Evolutionary conservation across 1,284 basidiomycete genomes (phyloP).

Genomic region (Cutaneotrichosporon mucoides): DNA sequence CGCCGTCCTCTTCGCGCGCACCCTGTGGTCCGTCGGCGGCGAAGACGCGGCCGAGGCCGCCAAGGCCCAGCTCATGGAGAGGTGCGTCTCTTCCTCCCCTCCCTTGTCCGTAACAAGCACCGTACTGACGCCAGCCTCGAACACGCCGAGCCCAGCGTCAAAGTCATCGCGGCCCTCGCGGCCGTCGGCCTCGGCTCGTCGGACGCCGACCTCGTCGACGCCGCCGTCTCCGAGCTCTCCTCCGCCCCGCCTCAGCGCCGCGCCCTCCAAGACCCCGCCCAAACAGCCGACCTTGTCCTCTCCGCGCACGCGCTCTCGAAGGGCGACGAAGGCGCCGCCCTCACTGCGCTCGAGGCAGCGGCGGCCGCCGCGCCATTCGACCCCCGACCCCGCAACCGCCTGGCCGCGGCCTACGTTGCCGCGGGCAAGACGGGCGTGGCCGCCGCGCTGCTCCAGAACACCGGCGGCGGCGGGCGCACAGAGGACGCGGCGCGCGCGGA

Average conservation of each 20-base stretch:
- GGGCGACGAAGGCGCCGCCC: conserved; percentile 16
- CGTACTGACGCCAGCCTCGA: conserved; percentile 54
- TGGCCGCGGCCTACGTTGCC: conserved; percentile 26
- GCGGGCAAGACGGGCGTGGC: conserved; percentile 30
- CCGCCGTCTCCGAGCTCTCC: conserved; percentile 76
- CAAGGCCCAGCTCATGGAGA: conserved; percentile 75
- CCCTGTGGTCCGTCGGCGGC: conserved; percentile 72
- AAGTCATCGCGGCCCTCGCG: conserved; percentile 74
- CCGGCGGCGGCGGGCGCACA: background rate
- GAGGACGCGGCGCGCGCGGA: conserved; percentile 30
- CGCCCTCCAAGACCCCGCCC: conserved; percentile 28
- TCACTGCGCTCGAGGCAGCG: conserved; percentile 18
- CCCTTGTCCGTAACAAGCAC: too few species aligned
- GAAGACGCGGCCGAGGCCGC: conserved; percentile 71
- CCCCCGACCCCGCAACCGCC: conserved; percentile 17
- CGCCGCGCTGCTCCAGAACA: conserved; percentile 26
- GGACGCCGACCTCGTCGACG: conserved; percentile 77
- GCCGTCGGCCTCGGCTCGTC: conserved; percentile 77
- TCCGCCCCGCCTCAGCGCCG: conserved; percentile 19
- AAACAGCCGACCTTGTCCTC: conserved; percentile 32
- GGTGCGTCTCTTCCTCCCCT: conserved; percentile 54
- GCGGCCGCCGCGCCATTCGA: conserved; percentile 7
- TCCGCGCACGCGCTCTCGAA: conserved; percentile 24
- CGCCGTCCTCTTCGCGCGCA: conserved; percentile 70
- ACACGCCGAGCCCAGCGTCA: conserved; percentile 57